A percentile compares a stretch with the other conserved stretches of the same genome.
These are phyloP conservation scores for Phalaenopsis hybrid DNA, from an alignment of 116 monocot species.

Conservation along the genomic window DNA sequence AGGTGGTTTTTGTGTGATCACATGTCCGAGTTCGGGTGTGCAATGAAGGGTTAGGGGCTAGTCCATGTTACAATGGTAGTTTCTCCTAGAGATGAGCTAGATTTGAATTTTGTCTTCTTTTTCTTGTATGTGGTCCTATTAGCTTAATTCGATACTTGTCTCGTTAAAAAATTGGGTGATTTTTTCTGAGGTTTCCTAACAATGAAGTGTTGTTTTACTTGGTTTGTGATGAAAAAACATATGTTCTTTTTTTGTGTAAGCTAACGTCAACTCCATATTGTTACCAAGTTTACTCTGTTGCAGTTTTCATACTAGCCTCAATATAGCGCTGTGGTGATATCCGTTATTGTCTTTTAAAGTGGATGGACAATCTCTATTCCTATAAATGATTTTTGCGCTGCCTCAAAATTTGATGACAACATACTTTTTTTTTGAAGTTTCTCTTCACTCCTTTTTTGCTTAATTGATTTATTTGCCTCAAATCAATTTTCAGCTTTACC, in stretches of 20 bases:
- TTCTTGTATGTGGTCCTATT: neutral
- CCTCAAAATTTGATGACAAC: neutral
- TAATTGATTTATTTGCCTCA: neutral
- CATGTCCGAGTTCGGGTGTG: too few relatives aligned
- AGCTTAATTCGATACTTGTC: neutral
- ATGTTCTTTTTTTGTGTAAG: neutral
- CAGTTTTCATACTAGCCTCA: neutral
- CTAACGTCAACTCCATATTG: neutral
- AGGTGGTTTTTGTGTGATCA: too few relatives aligned
- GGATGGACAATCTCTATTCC: neutral
- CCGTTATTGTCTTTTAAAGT: neutral
- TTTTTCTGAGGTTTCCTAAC: neutral
- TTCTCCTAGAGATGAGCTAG: neutral
- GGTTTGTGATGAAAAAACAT: neutral
- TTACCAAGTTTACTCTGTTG: neutral
- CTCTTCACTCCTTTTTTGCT: neutral
- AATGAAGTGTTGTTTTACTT: neutral
- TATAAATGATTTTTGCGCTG: neutral
- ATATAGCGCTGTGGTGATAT: neutral
- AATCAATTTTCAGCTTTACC: conserved; percentile 30
- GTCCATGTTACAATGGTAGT: too few relatives aligned
- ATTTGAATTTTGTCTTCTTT: neutral
- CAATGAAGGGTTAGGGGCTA: too few relatives aligned
- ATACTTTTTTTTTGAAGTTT: neutral
- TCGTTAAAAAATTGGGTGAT: neutral